Conservation (phyloP, 1,284 basidiomycete genomes). For the Pseudozyma pruni region DNA sequence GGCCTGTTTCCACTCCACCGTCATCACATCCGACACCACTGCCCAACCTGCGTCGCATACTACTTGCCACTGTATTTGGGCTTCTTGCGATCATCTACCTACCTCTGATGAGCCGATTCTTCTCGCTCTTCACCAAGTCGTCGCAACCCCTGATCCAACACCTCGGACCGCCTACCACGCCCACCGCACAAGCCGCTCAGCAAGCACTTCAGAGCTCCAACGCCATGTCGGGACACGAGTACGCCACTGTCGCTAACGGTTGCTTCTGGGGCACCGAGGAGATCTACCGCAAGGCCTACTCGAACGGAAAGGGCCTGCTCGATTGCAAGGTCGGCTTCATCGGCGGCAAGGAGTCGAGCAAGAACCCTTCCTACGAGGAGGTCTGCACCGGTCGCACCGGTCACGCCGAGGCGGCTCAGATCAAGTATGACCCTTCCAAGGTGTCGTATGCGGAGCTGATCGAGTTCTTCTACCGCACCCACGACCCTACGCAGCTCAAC, state of each 20-base stretch:
- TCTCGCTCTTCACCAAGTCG: conserved; percentile 48
- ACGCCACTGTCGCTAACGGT: conserved; percentile 57
- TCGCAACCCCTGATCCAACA: conserved; percentile 50
- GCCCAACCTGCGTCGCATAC: conserved; percentile 36
- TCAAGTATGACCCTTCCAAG: conserved; percentile 83
- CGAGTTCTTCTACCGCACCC: conserved; percentile 75
- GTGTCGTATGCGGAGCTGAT: conserved; percentile 85
- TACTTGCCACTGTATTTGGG: conserved; percentile 13
- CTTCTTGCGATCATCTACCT: conserved; percentile 15
- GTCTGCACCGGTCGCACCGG: conserved; percentile 80
- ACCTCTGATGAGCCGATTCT: conserved; percentile 52
- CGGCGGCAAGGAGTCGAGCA: conserved; percentile 58
- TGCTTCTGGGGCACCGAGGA: conserved; percentile 67
- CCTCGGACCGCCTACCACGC: conserved; percentile 44
- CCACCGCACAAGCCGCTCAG: conserved; percentile 47
- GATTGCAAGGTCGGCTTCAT: conserved; percentile 63
- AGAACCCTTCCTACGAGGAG: conserved; percentile 74
- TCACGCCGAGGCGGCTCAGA: conserved; percentile 87
- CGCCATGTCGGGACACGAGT: conserved; percentile 43
- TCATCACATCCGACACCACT: background rate
- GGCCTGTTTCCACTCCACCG: background rate
- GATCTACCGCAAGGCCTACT: conserved; percentile 63
- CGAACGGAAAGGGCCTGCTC: conserved; percentile 61
- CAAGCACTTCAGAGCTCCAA: conserved; percentile 26
- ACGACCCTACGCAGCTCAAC: conserved; percentile 82